Conservation (phyloP, 345 rosid genomes). For the Eucalyptus coolabah region DNA sequence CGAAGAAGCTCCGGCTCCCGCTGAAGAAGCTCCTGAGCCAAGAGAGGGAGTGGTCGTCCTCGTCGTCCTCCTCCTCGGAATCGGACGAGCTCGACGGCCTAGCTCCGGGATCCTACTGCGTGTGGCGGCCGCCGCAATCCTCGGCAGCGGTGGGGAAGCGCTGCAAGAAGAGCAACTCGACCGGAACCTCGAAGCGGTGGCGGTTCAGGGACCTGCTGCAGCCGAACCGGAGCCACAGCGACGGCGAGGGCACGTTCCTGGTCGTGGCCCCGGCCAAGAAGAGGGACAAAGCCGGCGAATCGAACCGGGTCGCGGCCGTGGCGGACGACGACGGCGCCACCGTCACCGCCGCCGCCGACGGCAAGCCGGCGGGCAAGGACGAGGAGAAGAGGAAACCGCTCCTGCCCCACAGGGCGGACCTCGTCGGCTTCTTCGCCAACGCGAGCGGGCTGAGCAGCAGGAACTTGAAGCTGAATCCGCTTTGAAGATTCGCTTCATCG, state of each 20-base stretch:
- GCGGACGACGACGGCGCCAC: neutral
- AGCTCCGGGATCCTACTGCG: slow-evolving; percentile 40
- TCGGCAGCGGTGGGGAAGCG: slow-evolving; percentile 11
- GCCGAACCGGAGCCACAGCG: slow-evolving; percentile 48
- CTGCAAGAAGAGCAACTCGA: slow-evolving; percentile 64
- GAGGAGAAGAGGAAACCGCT: slow-evolving; percentile 29
- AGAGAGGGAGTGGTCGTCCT: slow-evolving; percentile 30
- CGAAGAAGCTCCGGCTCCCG: slow-evolving; percentile 5
- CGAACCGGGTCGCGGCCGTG: neutral
- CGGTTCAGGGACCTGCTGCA: slow-evolving; percentile 25
- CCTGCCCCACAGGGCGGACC: slow-evolving; percentile 39
- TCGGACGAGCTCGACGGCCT: slow-evolving; percentile 49
- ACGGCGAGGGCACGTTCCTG: slow-evolving; percentile 38
- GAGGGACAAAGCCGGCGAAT: neutral
- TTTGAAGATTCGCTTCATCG: slow-evolving; percentile 3
- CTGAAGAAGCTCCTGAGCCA: slow-evolving; percentile 34
- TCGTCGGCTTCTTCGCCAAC: slow-evolving; percentile 35
- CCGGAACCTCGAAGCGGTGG: slow-evolving; percentile 58
- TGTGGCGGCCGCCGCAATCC: slow-evolving; percentile 40
- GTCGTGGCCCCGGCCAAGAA: slow-evolving; percentile 21
- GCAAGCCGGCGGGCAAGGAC: neutral
- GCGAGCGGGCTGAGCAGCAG: slow-evolving; percentile 33
- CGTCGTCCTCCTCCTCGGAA: slow-evolving; percentile 36
- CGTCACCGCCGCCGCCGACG: neutral
- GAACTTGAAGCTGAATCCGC: slow-evolving; percentile 33